Evolutionary conservation across 1,284 basidiomycete genomes (phyloP), one percentile per base, ranked within the genome.

Genomic region (Tranzscheliella williamsii): DNA sequence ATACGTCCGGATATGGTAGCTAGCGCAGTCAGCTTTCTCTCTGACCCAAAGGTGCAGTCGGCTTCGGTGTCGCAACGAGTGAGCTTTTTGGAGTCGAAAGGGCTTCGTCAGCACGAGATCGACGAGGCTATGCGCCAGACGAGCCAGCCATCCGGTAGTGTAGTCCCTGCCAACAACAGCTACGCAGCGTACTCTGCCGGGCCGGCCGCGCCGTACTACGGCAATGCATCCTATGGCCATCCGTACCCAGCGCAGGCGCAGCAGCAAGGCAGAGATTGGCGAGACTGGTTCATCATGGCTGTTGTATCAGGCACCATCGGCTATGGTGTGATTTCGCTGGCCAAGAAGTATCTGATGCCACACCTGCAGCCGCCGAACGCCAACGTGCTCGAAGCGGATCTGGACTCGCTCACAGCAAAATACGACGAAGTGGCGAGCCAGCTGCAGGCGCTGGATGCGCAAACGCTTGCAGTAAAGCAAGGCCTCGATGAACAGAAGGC

Each of bases 71-170:
- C 87, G 4, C 90, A 94, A 76, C 85, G 90, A 38, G 84, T 98
- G 40, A 87, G 90, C 71, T 98, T 97, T 81, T 84, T 98, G 20
- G 89, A 96, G 74, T 88, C 90, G 5, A 97, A 97, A 78, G 94
- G 94, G 2, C 81, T 98, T 21, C 87, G 85, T 0, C 83, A 84
- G 15, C 76, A 82, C 12, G 94, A 98, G 79, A 93, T 97, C 58
- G 90, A 96, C 78, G 82, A 86, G 45, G 94, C 91, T 5, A 79
- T 97, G 66, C 82, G 84, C 52, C 86, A 72, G 32, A 52, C 63
- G 11, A 55, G 57, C 4, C 48, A 57, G 11, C 46, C 58, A 6
- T 44, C 57, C 33, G 40, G 37, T 18, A 21, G 34, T 1, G 47
- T 47, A 3, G 47, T 20, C 9, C 64, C 36, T 16, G 39, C 39